Conservation (phyloP, 441 rosid genomes). For the Pelargonium citronellum region DNA sequence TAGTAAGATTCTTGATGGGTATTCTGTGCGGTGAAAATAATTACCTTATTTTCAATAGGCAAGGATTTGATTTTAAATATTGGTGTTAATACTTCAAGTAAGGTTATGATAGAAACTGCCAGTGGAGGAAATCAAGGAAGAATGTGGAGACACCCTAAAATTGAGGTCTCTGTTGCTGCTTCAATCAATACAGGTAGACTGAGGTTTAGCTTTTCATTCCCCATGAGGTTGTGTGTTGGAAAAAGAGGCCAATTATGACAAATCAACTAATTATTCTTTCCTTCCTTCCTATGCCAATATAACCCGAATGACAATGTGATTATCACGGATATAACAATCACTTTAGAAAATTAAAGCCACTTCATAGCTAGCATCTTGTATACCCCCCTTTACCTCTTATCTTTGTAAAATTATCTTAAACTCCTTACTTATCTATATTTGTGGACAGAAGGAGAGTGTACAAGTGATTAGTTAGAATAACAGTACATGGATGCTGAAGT, state of each 20-base stretch:
- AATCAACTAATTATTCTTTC: background rate
- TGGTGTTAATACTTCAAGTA: background rate
- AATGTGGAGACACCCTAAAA: background rate
- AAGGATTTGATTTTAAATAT: background rate
- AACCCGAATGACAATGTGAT: background rate
- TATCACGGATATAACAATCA: too few species aligned
- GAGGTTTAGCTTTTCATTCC: too few species aligned
- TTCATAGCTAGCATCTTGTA: background rate
- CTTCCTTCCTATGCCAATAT: background rate
- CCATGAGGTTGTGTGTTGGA: background rate
- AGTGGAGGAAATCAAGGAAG: background rate
- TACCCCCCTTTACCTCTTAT: background rate
- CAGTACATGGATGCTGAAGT: background rate
- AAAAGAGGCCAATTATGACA: background rate
- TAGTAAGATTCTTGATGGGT: background rate
- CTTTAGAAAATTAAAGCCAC: too few species aligned
- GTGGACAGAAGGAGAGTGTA: background rate
- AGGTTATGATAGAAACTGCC: slow-evolving; percentile 2
- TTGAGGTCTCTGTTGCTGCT: background rate
- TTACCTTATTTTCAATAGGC: background rate
- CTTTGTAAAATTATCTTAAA: background rate
- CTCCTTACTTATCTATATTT: background rate
- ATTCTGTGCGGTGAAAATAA: background rate
- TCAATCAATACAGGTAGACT: background rate
- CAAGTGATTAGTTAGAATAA: background rate